A percentile compares a stretch with the other conserved stretches of the same genome.
Conservation (phyloP, 805 yeast genomes). For the Lachancea quebecensis region DNA sequence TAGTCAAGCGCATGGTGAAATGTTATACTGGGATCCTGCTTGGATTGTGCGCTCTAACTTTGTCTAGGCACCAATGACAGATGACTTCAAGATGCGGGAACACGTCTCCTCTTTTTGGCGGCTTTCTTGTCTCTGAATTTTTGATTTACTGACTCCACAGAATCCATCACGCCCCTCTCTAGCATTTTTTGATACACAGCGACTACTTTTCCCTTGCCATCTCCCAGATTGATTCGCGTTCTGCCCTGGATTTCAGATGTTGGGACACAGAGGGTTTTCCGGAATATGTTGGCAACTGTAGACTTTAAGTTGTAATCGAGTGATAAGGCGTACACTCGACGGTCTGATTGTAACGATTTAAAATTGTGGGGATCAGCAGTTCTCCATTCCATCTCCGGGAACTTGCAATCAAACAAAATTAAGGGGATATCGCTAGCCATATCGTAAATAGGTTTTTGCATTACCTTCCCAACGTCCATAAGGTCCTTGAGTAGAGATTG, state of each 20-base stretch:
- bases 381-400: constrained; percentile 63
- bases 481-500: constrained; percentile 52
- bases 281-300: constrained; percentile 45
- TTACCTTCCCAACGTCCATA: constrained; percentile 48
- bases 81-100: not conserved
- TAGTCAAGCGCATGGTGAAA: constrained; percentile 38
- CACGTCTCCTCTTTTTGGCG: not conserved
- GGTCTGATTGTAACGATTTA: constrained; percentile 38
- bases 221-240: constrained; percentile 55
- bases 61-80: not conserved
- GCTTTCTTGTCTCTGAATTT: constrained; percentile 45
- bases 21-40: constrained; percentile 65
- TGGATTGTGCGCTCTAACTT: constrained; percentile 42
- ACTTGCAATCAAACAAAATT: constrained; percentile 78
- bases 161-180: constrained; percentile 51
- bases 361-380: constrained; percentile 24
- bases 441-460: constrained; percentile 70
- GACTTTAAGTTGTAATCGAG: constrained; percentile 53
- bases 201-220: constrained; percentile 63
- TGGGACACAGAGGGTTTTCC: constrained; percentile 26
- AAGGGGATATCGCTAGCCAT: constrained; percentile 90
- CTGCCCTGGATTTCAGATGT: constrained; percentile 21
- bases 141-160: constrained; percentile 63
- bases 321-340: constrained; percentile 43
- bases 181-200: constrained; percentile 50